Evolutionary conservation across 306 rosid species (phyloP).

Genomic region (Lathyrus sativus): DNA sequence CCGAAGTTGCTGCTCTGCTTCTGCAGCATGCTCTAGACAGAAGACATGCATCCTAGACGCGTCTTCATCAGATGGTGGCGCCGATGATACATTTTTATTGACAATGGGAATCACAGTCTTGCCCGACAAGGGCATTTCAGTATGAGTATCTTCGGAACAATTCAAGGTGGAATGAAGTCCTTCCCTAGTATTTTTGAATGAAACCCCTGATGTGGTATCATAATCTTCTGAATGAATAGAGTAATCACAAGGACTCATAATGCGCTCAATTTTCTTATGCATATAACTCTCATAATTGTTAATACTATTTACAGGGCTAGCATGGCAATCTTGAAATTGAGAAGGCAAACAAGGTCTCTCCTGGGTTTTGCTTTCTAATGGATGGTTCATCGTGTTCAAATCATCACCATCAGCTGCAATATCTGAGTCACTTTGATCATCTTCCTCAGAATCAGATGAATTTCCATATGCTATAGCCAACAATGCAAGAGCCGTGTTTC

Average conservation of each 20-base stretch:
- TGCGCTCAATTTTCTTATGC: conserved; percentile 39
- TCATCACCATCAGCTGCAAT: conserved; percentile 45
- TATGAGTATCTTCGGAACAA: conserved; percentile 49
- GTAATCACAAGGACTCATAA: conserved; percentile 32
- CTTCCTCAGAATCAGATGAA: conserved; percentile 89
- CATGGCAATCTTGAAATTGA: conserved; percentile 42
- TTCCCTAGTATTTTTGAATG: conserved; percentile 45
- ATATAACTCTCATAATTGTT: conserved; percentile 46
- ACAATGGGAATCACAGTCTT: conserved; percentile 42
- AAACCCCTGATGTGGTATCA: conserved; percentile 46
- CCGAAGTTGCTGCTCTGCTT: conserved; percentile 85
- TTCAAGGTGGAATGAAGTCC: conserved; percentile 39
- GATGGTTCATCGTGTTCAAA: conserved; percentile 40
- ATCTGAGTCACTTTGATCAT: conserved; percentile 53
- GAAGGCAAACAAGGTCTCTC: conserved; percentile 50
- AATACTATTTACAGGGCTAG: conserved; percentile 33
- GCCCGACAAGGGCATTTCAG: conserved; percentile 52
- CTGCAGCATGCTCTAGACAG: conserved; percentile 95
- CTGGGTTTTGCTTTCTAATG: conserved; percentile 52
- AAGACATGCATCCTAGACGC: conserved; percentile 93
- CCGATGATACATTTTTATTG: conserved; percentile 44
- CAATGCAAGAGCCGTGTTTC: conserved; percentile 78
- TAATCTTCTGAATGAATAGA: conserved; percentile 37
- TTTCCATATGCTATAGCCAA: conserved; percentile 85
- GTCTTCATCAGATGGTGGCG: conserved; percentile 66